Base-by-base conservation (phyloP, 257 asterid species). In the Solanum medicagineum region DNA sequence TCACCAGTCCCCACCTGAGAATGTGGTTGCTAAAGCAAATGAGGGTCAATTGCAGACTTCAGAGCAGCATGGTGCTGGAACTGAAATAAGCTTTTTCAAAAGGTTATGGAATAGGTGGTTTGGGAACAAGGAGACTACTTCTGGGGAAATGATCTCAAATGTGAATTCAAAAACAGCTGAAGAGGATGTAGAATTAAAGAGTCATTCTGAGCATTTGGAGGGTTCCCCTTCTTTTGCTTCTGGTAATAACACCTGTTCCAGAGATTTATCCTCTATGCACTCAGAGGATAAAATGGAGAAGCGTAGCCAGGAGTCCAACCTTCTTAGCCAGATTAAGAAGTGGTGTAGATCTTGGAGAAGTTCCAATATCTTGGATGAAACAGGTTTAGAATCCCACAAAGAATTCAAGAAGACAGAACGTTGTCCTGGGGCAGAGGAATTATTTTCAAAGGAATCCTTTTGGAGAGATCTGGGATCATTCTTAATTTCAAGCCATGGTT, bases 381-480 rank as follows among this genome's bases (percentile, higher is more conserved):
- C 86, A 65, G 77, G 84, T 16, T 87, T 82, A 86, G 80, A 87
- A 83, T 86, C 80, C 66, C 66, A 81, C 66, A 89, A 86, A 85
- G 83, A 83, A 29, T 85, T 51, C 22, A 90, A 88, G 55, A 84
- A 42, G 57, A 19, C 3, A 29, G 77, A 90, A 60, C 84, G 53
- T 86, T 80, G 83, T 60, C 55, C 83, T 63, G 71, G 65, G 87
- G 85, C 84, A 83, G 88, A 56, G 77, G 90, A 84, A 40, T 32
- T 91, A 16, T 90, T 94, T 89, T 89, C 92, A 16, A 71, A 87
- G 83, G 92, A 90, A 80, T 87, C 94, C 20, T 92, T 95, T 87
- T 96, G 99, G 98, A 88, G 87, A 42, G 97, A 92, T 79, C 56
- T 96, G 83, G 87, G 90, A 83, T 86, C 86, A 32, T 95, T 94